Evolutionary conservation across 495 filamentous ascomycete genomes (phyloP).

Genomic region (Cladorrhinum samala): DNA sequence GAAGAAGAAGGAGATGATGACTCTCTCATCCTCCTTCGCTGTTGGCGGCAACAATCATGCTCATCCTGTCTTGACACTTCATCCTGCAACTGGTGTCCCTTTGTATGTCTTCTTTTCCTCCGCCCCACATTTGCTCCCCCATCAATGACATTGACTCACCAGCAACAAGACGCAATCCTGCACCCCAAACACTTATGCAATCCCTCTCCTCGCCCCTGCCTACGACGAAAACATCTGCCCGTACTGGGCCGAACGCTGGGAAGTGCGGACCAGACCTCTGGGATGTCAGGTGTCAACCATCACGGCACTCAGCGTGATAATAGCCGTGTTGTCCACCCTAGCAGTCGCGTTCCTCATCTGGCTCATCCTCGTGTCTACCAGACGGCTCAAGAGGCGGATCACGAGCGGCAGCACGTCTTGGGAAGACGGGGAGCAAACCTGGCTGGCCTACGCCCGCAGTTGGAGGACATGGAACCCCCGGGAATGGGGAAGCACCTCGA

Average conservation of each 20-base stretch:
- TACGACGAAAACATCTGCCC: conserved; percentile 42
- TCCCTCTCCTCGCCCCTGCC: conserved; percentile 42
- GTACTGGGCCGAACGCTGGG: conserved; percentile 44
- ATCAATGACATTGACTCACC: background rate
- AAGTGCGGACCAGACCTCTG: conserved; percentile 42
- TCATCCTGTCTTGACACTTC: conserved; percentile 32
- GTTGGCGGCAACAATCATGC: conserved; percentile 44
- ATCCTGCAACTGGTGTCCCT: conserved; percentile 48
- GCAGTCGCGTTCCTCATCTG: conserved; percentile 27
- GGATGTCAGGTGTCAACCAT: conserved; percentile 49
- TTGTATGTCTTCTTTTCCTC: conserved; percentile 30
- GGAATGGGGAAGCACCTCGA: background rate
- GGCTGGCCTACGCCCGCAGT: background rate
- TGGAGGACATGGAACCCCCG: background rate
- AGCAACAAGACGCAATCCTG: conserved; percentile 40
- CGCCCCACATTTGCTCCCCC: background rate
- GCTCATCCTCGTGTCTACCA: background rate
- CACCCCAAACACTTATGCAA: conserved; percentile 36
- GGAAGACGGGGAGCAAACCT: background rate
- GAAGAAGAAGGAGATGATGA: conserved; percentile 8
- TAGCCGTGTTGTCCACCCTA: conserved; percentile 34
- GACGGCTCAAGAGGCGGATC: background rate
- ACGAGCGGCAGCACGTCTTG: background rate
- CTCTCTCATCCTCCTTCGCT: conserved; percentile 34
- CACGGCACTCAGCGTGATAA: conserved; percentile 38